Evolutionary conservation across 2,329 filamentous ascomycete species (phyloP), one percentile per base, ranked within the genome.

Genomic region (Claviceps pazoutovae): DNA sequence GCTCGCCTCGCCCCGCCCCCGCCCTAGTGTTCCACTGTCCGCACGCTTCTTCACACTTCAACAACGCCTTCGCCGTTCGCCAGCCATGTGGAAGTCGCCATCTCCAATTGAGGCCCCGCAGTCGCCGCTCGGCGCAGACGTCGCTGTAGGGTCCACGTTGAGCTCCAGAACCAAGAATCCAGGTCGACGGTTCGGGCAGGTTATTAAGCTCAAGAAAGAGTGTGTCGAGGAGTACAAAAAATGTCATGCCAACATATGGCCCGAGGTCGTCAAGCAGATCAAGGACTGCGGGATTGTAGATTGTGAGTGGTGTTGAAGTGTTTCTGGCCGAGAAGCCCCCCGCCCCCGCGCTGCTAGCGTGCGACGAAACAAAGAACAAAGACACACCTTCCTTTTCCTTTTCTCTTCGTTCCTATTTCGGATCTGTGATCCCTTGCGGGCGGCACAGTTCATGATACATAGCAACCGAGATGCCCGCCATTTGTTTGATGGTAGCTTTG

Each of bases 241-340:
- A 59, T 82, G 79, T 56, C 86, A 90, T 62, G 80, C 79, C 6
- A 75, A 74, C 4, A 84, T 88, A 0, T 91, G 86, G 86, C 85
- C 85, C 5, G 83, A 86, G 59, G 85, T 93, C 1, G 68, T 87
- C 37, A 74, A 80, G 64, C 83, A 88, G 68, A 89, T 91, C 61
- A 80, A 82, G 62, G 78, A 82, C 42, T 86, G 82, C 64, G 84
- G 85, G 57, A 86, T 91, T 53, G 69, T 74, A 55, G 86, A 91
- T 62, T 91, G 80, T 83, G 67, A 55, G 74, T 66, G 26, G 9
- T 9, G 26, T 30, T 30, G 26, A 9, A 30, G 26, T 11, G 30
- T 30, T 38, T 50, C 37, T 34, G 14, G 21, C 14, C 43, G 23
- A 30, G 21, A 13, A 34, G 16, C 21, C 21, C 21, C 21, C 21